Percentiles rank a stretch among this genome's conserved stretches.
Conservation (phyloP, 2,329 filamentous ascomycete species). For the Phialophora tarda region DNA sequence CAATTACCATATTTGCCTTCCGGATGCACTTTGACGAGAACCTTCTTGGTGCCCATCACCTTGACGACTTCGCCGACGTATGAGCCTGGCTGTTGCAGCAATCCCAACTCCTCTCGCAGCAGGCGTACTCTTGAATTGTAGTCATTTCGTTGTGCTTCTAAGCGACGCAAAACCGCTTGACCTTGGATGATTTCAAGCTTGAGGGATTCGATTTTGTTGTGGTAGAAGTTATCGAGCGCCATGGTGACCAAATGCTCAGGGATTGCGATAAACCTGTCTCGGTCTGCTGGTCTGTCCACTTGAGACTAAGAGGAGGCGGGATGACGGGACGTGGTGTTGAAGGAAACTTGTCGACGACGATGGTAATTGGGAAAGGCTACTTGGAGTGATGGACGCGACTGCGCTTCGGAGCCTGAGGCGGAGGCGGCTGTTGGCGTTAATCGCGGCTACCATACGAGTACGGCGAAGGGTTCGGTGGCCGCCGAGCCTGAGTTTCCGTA, state of each 20-base stretch:
- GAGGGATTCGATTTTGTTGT: slow-evolving; percentile 99
- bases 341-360: slow-evolving; percentile 23
- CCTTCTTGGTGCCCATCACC: slow-evolving; percentile 99
- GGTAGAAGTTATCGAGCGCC: slow-evolving; percentile 99
- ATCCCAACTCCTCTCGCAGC: slow-evolving; percentile 89
- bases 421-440: slow-evolving; percentile 16
- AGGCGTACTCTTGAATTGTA: slow-evolving; percentile 98
- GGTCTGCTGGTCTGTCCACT: not conserved
- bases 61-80: slow-evolving; percentile 99
- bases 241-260: slow-evolving; percentile 62
- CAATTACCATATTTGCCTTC: slow-evolving; percentile 96
- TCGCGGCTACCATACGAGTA: slow-evolving; percentile 9
- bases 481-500: not conserved
- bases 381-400: slow-evolving; percentile 22
- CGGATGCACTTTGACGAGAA: slow-evolving; percentile 97
- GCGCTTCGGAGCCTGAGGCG: slow-evolving; percentile 22
- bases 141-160: slow-evolving; percentile 98
- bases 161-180: slow-evolving; percentile 88
- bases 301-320: not conserved
- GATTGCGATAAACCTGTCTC: not conserved
- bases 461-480: not conserved
- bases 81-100: slow-evolving; percentile 95
- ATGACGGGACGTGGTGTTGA: not conserved
- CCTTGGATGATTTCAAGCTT: slow-evolving; percentile 99
- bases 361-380: slow-evolving; percentile 39